Percentiles rank a stretch among this genome's conserved stretches.
Evolutionary conservation across 495 filamentous ascomycete species (phyloP).

Genomic region (Lepraria neglecta): DNA sequence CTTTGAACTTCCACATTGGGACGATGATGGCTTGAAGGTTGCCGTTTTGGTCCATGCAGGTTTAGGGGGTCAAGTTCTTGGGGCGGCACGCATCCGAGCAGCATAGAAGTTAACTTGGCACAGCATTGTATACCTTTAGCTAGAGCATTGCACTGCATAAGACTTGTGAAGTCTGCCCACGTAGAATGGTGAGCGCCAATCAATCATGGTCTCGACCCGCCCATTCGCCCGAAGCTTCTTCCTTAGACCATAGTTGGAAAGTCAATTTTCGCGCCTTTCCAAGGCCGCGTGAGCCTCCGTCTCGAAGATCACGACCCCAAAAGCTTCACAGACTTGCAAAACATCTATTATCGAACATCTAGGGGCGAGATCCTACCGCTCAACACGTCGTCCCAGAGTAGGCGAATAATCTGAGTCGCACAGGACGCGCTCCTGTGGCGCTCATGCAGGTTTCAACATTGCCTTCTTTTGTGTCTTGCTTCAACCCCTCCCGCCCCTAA

Average conservation of each 20-base stretch:
- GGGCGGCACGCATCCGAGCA: slow-evolving; percentile 7
- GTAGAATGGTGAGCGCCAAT: neutral
- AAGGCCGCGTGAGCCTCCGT: neutral
- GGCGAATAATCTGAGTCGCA: neutral
- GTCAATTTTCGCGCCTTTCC: neutral
- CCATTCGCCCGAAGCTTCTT: neutral
- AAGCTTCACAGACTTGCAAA: neutral
- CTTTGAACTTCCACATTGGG: neutral
- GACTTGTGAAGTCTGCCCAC: too few species aligned
- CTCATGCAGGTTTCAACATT: neutral
- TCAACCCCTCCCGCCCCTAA: neutral
- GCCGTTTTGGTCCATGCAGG: slow-evolving; percentile 13
- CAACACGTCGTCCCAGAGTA: slow-evolving; percentile 3
- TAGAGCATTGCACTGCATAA: neutral
- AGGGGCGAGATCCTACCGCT: neutral
- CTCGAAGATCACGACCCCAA: neutral
- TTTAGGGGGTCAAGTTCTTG: slow-evolving; percentile 10
- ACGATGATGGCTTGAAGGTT: slow-evolving; percentile 7
- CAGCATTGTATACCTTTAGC: neutral
- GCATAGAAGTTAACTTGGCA: too few species aligned
- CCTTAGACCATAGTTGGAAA: neutral
- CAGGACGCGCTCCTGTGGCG: slow-evolving; percentile 13
- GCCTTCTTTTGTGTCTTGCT: neutral
- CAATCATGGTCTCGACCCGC: neutral
- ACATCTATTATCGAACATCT: neutral